Conservation (phyloP, 106 monocot species). For the Apostasia shenzhenica region DNA sequence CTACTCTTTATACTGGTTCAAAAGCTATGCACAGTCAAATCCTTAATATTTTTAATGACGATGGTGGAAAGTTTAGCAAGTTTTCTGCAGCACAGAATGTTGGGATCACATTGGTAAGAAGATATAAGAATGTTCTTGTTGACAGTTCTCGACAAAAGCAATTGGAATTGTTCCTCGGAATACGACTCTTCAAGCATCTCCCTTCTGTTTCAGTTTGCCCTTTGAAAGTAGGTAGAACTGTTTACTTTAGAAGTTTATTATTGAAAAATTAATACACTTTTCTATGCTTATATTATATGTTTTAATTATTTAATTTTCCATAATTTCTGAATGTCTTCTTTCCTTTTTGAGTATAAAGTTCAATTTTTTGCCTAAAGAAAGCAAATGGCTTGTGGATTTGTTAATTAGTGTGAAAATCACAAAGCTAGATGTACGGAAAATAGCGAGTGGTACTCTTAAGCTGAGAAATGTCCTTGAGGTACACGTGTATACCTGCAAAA, state of each 20-base stretch:
- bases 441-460: too few relatives aligned
- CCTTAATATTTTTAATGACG: slow-evolving; percentile 93
- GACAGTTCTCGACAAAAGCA: slow-evolving; percentile 96
- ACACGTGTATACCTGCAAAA: too few relatives aligned
- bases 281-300: background rate
- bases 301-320: background rate
- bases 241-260: slow-evolving; percentile 2
- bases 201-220: slow-evolving; percentile 83
- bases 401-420: too few relatives aligned
- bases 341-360: background rate
- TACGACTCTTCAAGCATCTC: slow-evolving; percentile 93
- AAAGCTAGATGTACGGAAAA: too few relatives aligned
- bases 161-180: slow-evolving; percentile 97
- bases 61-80: slow-evolving; percentile 81
- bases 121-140: slow-evolving; percentile 70
- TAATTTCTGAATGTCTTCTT: too few relatives aligned
- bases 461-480: too few relatives aligned
- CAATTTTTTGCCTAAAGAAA: background rate
- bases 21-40: slow-evolving; percentile 99
- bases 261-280: background rate
- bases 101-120: slow-evolving; percentile 79
- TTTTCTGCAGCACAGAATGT: slow-evolving; percentile 92
- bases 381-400: background rate
- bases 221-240: slow-evolving; percentile 55
- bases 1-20: slow-evolving; percentile 95